Evolutionary conservation across 139 green algal species (phyloP).

Genomic region (Gonium pectorale): DNA sequence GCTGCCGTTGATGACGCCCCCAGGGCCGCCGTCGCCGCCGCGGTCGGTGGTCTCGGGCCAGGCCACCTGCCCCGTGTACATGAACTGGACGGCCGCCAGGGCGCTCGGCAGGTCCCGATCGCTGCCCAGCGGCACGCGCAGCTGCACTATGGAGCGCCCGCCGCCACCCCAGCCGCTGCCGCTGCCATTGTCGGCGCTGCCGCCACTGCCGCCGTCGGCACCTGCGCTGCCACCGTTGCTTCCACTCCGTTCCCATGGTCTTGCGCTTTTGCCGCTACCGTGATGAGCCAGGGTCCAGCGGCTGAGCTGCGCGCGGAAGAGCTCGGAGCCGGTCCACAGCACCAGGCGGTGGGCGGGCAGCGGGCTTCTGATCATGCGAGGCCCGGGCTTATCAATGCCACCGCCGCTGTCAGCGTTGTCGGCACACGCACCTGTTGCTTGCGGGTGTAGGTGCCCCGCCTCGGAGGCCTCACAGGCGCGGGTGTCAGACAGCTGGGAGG

Average conservation of each 20-base stretch:
- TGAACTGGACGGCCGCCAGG: neutral
- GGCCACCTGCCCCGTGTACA: slow-evolving; percentile 11
- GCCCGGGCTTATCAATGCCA: neutral
- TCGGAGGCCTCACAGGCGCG: no score
- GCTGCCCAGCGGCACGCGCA: neutral
- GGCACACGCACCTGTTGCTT: no score
- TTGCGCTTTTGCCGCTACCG: neutral
- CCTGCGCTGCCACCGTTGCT: no score
- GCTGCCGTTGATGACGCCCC: neutral
- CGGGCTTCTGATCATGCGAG: neutral
- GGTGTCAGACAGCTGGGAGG: no score
- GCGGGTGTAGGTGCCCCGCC: no score
- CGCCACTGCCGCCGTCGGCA: neutral
- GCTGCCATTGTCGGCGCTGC: neutral
- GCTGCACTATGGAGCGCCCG: neutral
- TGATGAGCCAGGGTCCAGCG: neutral
- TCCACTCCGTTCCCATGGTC: no score
- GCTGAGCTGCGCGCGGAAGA: neutral
- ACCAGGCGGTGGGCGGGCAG: slow-evolving; percentile 20
- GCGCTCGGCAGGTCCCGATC: neutral
- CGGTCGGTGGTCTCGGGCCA: no score
- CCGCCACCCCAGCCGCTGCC: neutral
- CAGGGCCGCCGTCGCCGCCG: neutral
- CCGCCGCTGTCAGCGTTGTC: neutral
- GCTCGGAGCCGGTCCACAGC: slow-evolving; percentile 5